phyloP scores from a whole-genome alignment of 2,329 filamentous ascomycete species.

The Aspergillus pseudoterreus region DNA sequence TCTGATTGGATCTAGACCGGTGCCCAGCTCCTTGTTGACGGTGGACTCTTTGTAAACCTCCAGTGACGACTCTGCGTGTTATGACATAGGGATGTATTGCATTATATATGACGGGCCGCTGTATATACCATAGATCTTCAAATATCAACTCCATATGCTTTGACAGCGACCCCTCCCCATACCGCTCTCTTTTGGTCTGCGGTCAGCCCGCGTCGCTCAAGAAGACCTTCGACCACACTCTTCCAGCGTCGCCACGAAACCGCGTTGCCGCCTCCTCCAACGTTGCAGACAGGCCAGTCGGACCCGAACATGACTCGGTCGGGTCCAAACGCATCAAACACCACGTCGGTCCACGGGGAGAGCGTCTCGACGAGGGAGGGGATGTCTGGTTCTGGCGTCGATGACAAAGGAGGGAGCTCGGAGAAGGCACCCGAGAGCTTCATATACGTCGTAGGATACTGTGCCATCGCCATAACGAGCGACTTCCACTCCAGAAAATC shows the following conservation, averaged over 20 bases:
- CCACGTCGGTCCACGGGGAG: constrained; percentile 67
- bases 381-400: constrained; percentile 16
- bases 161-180: constrained; percentile 68
- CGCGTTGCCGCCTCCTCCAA: constrained; percentile 54
- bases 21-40: constrained; percentile 80
- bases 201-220: constrained; percentile 49
- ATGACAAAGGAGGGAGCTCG: constrained; percentile 60
- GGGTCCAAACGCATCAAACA: constrained; percentile 70
- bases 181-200: constrained; percentile 62
- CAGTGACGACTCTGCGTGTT: constrained; percentile 42
- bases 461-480: constrained; percentile 64
- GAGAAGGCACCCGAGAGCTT: constrained; percentile 87
- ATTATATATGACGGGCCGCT: constrained; percentile 1
- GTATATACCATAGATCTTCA: constrained; percentile 7
- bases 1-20: constrained; percentile 52
- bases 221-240: constrained; percentile 63
- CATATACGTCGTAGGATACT: constrained; percentile 68
- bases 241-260: constrained; percentile 74
- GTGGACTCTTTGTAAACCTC: constrained; percentile 84
- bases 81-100: neutral
- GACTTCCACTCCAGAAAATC: constrained; percentile 67
- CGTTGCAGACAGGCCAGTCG: constrained; percentile 89
- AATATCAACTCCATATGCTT: constrained; percentile 57
- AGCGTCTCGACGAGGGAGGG: constrained; percentile 53
- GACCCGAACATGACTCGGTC: constrained; percentile 81